Conservation (phyloP, 2,329 filamentous ascomycete genomes). For the Scopulariopsis brevicaulis region DNA sequence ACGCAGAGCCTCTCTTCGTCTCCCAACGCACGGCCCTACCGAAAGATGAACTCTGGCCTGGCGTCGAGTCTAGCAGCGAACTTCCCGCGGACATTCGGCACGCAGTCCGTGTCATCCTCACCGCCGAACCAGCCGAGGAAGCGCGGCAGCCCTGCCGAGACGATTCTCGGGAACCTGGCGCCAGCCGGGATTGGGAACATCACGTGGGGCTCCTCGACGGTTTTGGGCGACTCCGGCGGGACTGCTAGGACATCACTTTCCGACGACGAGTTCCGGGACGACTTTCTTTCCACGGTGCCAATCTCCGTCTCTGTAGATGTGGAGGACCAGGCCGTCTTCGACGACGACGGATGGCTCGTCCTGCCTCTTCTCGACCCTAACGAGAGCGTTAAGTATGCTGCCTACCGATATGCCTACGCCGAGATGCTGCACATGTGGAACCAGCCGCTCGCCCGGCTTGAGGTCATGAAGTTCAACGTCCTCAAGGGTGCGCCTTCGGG, state of each 20-base stretch:
- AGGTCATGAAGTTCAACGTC: conserved; percentile 59
- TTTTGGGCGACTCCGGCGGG: not conserved
- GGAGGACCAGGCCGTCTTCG: conserved; percentile 53
- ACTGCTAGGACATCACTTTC: conserved; percentile 30
- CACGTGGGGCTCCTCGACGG: not conserved
- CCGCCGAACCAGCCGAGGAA: conserved; percentile 34
- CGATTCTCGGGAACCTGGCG: conserved; percentile 42
- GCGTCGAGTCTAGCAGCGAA: conserved; percentile 44
- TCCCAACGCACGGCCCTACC: conserved; percentile 40
- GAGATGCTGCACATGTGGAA: conserved; percentile 58
- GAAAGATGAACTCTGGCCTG: conserved; percentile 42
- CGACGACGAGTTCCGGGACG: conserved; percentile 41
- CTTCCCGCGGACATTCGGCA: conserved; percentile 33
- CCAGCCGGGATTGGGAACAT: conserved; percentile 19
- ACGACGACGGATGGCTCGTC: conserved; percentile 55
- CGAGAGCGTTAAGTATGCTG: conserved; percentile 37
- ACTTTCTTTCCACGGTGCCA: conserved; percentile 33
- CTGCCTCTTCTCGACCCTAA: conserved; percentile 44
- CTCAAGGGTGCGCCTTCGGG: conserved; percentile 31
- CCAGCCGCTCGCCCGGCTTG: conserved; percentile 48
- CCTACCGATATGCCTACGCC: conserved; percentile 55
- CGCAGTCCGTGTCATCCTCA: conserved; percentile 24
- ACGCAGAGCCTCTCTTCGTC: conserved; percentile 44
- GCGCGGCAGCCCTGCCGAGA: conserved; percentile 50
- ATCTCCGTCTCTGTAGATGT: conserved; percentile 26